Evolutionary conservation across 345 rosid species (phyloP), one percentile per base, ranked within the genome.

Genomic region (Brassica rapa): DNA sequence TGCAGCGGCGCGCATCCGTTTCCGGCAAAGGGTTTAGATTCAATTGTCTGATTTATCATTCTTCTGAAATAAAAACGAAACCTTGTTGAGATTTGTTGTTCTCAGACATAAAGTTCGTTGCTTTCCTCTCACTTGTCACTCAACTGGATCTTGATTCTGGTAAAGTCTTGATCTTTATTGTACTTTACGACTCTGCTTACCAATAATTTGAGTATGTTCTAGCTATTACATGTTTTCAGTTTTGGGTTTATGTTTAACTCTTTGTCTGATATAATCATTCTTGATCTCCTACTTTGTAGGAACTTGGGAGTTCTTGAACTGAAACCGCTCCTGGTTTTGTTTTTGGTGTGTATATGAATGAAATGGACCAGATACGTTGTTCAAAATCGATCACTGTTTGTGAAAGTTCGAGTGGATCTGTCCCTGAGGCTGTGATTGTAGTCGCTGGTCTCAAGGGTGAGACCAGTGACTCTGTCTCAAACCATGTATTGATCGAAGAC

Each of bases 301-400:
- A 73, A 21, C 3, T 73, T 72, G 55, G 2, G 62, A 53, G 33
- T 10, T 72, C 6, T 68, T 1, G 7, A 37, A 29, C 27, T 11
- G 15, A 56, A 24, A 24, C 8, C 62, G 7, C 1, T 71, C 1
- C 19, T 35, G 0, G 16, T 55, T 41, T 1, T 1, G 12, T 39
- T 43, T 78, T 24, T 46, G 39, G 29, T 79, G 21, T 72, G 4
- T 78, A 41, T 57, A 79, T 24, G 25, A 41, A 5, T 56, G 70
- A 65, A 78, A 87, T 88, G 92, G 90, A 84, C 53, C 59, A 24
- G 55, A 79, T 69, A 56, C 69, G 62, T 77, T 63, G 71, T 39
- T 66, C 75, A 51, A 62, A 66, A 51, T 73, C 74, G 60, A 62
- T 64, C 65, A 71, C 55, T 71, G 72, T 30, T 79, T 43, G 37